phyloP scores from a whole-genome alignment of 1,139 yeast genomes.

The Lodderomyces pseudojiufengensis region DNA sequence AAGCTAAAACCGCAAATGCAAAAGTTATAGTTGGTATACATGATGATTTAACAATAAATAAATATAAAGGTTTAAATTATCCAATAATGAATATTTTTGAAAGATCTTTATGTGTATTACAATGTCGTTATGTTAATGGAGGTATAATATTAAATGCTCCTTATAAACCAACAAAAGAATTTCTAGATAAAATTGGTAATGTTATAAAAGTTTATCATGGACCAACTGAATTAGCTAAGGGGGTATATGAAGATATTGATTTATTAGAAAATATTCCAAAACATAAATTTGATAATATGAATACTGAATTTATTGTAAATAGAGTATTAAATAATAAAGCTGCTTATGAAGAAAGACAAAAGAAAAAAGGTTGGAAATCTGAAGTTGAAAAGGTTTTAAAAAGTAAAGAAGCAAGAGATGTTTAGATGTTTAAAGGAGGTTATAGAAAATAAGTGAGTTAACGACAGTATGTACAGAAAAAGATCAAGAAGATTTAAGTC shows the following conservation, averaged over 20 bases:
- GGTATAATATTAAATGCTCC: slow-evolving; percentile 73
- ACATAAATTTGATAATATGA: slow-evolving; percentile 58
- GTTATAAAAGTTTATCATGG: slow-evolving; percentile 60
- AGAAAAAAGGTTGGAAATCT: slow-evolving; percentile 73
- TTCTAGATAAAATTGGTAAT: slow-evolving; percentile 36
- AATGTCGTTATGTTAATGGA: slow-evolving; percentile 81
- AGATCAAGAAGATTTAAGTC: too few relatives aligned
- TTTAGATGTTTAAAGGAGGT: too few relatives aligned
- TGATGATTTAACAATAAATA: slow-evolving; percentile 58
- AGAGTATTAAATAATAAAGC: slow-evolving; percentile 63
- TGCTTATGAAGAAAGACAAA: slow-evolving; percentile 75
- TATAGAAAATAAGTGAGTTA: too few relatives aligned
- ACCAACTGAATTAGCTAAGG: slow-evolving; percentile 42
- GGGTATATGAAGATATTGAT: slow-evolving; percentile 31
- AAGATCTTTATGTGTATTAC: slow-evolving; percentile 81
- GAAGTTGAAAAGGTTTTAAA: slow-evolving; percentile 32
- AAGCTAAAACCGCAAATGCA: slow-evolving; percentile 35
- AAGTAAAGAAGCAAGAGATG: slow-evolving; percentile 11
- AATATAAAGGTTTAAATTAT: slow-evolving; percentile 60
- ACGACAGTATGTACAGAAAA: too few relatives aligned
- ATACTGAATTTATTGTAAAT: slow-evolving; percentile 62
- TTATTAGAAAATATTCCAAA: slow-evolving; percentile 44
- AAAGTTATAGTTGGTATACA: slow-evolving; percentile 67
- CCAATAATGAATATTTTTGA: slow-evolving; percentile 89
- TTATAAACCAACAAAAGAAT: slow-evolving; percentile 41